Conservation (phyloP, 2,329 filamentous ascomycete species). For the Helotiales sp. region DNA sequence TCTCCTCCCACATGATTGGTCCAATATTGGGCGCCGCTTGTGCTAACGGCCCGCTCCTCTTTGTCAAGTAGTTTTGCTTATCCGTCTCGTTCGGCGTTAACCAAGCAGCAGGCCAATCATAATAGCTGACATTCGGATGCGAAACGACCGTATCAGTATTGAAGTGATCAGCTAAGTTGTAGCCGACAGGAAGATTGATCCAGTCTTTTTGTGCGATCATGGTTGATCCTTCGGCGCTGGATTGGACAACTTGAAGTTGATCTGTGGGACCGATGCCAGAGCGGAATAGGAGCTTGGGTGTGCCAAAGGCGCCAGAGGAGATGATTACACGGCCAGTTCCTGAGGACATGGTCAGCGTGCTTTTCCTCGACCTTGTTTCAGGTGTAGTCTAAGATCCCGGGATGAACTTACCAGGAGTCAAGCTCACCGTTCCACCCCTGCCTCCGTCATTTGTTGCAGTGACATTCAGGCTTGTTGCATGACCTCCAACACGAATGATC, state of each 20-base stretch:
- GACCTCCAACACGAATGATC: conserved; percentile 62
- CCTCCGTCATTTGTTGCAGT: conserved; percentile 54
- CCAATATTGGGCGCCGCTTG: conserved; percentile 67
- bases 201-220: conserved; percentile 53
- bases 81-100: conserved; percentile 46
- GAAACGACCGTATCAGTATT: conserved; percentile 56
- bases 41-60: conserved; percentile 58
- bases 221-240: conserved; percentile 48
- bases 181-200: conserved; percentile 59
- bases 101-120: conserved; percentile 66
- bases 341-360: conserved; percentile 59
- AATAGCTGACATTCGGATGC: conserved; percentile 54
- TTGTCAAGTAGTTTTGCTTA: conserved; percentile 46
- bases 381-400: too few relatives aligned
- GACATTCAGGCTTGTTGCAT: conserved; percentile 68
- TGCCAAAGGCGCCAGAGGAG: conserved; percentile 68
- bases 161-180: conserved; percentile 58
- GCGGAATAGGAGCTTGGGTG: conserved; percentile 58
- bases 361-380: too few relatives aligned
- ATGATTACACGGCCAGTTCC: conserved; percentile 65
- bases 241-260: conserved; percentile 49
- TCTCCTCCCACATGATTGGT: conserved; percentile 61
- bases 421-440: conserved; percentile 57
- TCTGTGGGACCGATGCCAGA: conserved; percentile 60
- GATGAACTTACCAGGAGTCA: conserved; percentile 54